Evolutionary conservation across 1,284 basidiomycete species (phyloP).

Genomic region (Acaromyces ingoldii): DNA sequence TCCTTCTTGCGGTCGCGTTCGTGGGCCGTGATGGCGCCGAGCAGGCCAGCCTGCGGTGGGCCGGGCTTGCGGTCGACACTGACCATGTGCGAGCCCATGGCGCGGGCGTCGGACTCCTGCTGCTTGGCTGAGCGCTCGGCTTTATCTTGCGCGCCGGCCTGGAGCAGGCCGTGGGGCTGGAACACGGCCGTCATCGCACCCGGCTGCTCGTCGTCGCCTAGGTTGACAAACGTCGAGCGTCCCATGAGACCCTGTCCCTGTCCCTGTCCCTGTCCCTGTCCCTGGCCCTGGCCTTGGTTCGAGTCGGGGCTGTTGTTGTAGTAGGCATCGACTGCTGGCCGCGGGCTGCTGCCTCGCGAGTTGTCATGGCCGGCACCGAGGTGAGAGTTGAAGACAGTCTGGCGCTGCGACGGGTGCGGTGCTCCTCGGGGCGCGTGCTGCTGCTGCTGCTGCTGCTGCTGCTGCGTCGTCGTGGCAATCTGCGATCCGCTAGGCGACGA

Average conservation of each 20-base stretch:
- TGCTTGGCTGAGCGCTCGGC: slow-evolving; percentile 89
- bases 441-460: slow-evolving; percentile 4
- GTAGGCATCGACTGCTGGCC: too few species aligned
- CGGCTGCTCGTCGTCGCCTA: slow-evolving; percentile 41
- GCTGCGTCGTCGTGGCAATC: slow-evolving; percentile 8
- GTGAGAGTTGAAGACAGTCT: slow-evolving; percentile 37
- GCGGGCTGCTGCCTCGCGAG: slow-evolving; percentile 28
- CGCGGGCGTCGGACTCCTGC: slow-evolving; percentile 86
- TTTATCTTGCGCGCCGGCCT: slow-evolving; percentile 89
- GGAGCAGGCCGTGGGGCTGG: slow-evolving; percentile 85
- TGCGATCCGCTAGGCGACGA: slow-evolving; percentile 13
- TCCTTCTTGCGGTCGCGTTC: slow-evolving; percentile 89
- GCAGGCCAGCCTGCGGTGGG: slow-evolving; percentile 86
- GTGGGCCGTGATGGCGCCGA: slow-evolving; percentile 91
- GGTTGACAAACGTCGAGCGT: slow-evolving; percentile 37
- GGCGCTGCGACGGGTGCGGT: slow-evolving; percentile 19
- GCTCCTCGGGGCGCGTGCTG: not conserved
- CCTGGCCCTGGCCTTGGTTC: too few species aligned
- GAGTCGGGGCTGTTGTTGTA: too few species aligned
- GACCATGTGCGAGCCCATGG: slow-evolving; percentile 80
- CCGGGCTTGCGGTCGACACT: slow-evolving; percentile 91
- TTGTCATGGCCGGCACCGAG: slow-evolving; percentile 28
- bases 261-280: slow-evolving; percentile 9
- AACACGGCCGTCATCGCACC: slow-evolving; percentile 59
- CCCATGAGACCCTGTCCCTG: not conserved